Evolutionary conservation across 1,139 yeast genomes (phyloP).

Genomic region (Candida tropicalis): DNA sequence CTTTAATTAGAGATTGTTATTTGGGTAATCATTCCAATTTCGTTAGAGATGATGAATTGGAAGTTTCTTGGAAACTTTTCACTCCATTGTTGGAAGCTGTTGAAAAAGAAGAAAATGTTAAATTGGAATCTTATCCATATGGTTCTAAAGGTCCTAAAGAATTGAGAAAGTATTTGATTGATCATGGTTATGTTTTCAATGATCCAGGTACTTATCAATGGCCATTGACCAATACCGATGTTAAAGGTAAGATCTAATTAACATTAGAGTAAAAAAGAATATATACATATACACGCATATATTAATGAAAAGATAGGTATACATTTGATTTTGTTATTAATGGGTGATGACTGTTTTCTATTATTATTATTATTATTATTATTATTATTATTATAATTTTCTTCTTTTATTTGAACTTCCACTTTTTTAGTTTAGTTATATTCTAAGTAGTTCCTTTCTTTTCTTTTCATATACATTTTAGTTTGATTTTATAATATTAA

Average conservation of each 20-base stretch:
- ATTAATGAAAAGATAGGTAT: neutral
- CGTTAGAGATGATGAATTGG: slow-evolving; percentile 97
- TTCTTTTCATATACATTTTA: neutral
- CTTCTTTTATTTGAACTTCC: neutral
- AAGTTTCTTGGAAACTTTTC: slow-evolving; percentile 88
- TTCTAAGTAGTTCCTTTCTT: neutral
- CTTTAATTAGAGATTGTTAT: slow-evolving; percentile 86
- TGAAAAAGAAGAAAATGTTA: slow-evolving; percentile 67
- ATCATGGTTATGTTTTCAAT: slow-evolving; percentile 71
- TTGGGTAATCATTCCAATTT: slow-evolving; percentile 95
- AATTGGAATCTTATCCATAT: slow-evolving; percentile 67
- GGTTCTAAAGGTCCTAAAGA: slow-evolving; percentile 89
- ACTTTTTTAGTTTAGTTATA: neutral
- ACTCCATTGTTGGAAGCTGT: slow-evolving; percentile 85
- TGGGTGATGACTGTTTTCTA: neutral
- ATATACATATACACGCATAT: no score
- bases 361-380: neutral
- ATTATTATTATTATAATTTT: neutral
- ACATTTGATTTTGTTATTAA: neutral
- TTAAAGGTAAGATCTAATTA: slow-evolving; percentile 26
- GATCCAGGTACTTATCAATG: slow-evolving; percentile 70
- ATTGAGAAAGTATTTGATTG: slow-evolving; percentile 60
- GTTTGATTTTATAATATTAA: neutral
- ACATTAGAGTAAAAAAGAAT: neutral
- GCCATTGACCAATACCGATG: slow-evolving; percentile 73